Evolutionary conservation across 306 rosid species (phyloP), one percentile per base, ranked within the genome.

Genomic region (Malus domestica): DNA sequence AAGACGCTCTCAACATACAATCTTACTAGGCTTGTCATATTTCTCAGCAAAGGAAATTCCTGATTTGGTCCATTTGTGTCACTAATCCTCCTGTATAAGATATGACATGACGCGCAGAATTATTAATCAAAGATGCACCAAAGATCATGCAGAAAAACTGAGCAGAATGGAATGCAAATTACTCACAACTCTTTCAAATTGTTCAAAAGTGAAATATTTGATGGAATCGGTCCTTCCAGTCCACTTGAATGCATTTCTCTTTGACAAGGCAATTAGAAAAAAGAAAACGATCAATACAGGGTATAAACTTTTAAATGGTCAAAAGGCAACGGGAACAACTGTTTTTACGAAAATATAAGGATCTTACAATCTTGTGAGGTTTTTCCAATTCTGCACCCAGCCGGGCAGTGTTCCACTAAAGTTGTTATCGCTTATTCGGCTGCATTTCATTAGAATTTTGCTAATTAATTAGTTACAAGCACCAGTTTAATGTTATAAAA

Each of bases 181-280:
- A 78, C 81, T 78, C 67, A 71, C 81, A 71, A 16, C 19, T 78
- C 67, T 8, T 16, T 18, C 29, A 78, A 72, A 13, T 71, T 64
- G 23, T 30, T 2, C 54, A 72, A 25, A 19, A 4, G 59, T 35
- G 75, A 78, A 65, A 72, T 51, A 67, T 27, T 68, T 33, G 45
- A 55, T 49, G 77, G 73, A 49, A 78, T 54, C 1, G 77, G 82
- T 64, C 82, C 82, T 14, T 45, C 14, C 59, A 78, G 69, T 71
- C 82, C 82, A 42, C 77, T 78, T 27, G 77, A 74, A 38, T 52
- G 42, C 72, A 78, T 25, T 19, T 78, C 73, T 38, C 82, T 78
- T 78, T 25, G 55, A 38, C 15, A 49, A 63, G 29, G 25, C 62
- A 46, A n/a, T 13, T 13, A 32, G 35, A 23, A 18, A 18, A 77